Percentiles rank a stretch among this genome's conserved stretches.
Conservation (phyloP, 169 alveolate genomes). For the Plasmodium vivax region DNA sequence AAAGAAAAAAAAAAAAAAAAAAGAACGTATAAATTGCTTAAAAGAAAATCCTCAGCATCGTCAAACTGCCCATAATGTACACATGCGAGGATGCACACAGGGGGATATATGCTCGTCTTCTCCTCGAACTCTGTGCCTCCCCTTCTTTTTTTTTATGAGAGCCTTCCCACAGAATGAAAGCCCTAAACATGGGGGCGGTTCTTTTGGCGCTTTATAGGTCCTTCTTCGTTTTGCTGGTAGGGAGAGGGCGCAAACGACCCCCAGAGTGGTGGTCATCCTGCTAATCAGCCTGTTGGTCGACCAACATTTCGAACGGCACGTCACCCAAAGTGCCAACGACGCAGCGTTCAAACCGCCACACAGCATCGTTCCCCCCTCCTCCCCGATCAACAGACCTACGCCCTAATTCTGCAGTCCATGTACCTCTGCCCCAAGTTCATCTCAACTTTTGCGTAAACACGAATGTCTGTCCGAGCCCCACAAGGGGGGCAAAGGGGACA, state of each 20-base stretch:
- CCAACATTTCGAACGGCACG: neutral
- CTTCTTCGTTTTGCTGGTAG: constrained; percentile 24
- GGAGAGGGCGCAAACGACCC: neutral
- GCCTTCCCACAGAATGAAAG: neutral
- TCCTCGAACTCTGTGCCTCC: neutral
- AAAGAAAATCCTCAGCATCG: neutral
- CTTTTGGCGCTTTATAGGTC: constrained; percentile 19
- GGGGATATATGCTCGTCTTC: neutral
- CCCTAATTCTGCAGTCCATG: constrained; percentile 29
- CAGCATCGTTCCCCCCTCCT: neutral
- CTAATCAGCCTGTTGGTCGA: neutral
- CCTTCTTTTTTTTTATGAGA: neutral
- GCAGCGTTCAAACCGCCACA: neutral
- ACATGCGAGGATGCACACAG: neutral
- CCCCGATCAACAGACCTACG: constrained; percentile 22
- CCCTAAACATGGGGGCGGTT: neutral
- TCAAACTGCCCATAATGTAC: neutral
- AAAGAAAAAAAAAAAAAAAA: neutral
- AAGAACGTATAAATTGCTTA: neutral
- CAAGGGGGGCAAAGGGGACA: neutral
- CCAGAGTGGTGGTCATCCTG: neutral
- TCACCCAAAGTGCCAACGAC: neutral
- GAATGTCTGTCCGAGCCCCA: neutral
- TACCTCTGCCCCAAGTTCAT: constrained; percentile 38
- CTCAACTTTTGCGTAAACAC: constrained; percentile 53